These are phyloP conservation scores for Lipomyces yamanashiensis DNA, from an alignment of 805 yeast species.

Conservation along the genomic window DNA sequence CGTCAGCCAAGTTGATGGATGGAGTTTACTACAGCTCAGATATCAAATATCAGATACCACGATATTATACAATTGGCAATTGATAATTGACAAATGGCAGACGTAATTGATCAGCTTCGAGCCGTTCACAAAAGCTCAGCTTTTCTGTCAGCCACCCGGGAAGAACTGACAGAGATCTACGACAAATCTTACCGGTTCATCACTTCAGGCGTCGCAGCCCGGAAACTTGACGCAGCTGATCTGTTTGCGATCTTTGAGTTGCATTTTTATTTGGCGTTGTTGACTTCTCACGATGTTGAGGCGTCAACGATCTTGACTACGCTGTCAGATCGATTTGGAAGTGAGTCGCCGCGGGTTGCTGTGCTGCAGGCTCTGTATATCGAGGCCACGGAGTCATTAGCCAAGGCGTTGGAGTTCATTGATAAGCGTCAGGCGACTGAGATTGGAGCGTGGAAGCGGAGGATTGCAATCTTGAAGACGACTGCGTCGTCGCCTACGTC, in stretches of 20 bases:
- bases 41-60: not conserved
- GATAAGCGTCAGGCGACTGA: conserved; percentile 43
- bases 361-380: conserved; percentile 59
- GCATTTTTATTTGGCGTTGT: conserved; percentile 67
- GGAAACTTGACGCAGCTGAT: conserved; percentile 48
- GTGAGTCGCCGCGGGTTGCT: conserved; percentile 59
- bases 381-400: conserved; percentile 57
- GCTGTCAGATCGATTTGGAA: conserved; percentile 68
- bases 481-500: conserved; percentile 43
- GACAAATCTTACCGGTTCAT: conserved; percentile 15
- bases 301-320: conserved; percentile 71
- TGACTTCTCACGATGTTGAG: conserved; percentile 67
- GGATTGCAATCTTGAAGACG: conserved; percentile 41
- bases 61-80: not conserved
- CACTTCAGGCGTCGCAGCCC: conserved; percentile 41
- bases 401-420: conserved; percentile 49
- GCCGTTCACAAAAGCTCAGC: conserved; percentile 24
- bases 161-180: conserved; percentile 16
- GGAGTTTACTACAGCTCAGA: not conserved
- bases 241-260: conserved; percentile 67
- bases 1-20: too few relatives aligned
- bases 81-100: conserved; percentile 14
- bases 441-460: conserved; percentile 42
- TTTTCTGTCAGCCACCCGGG: conserved; percentile 18
- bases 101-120: conserved; percentile 20